phyloP scores from a whole-genome alignment of 2,329 filamentous ascomycete genomes.

The Fusarium stilboides region DNA sequence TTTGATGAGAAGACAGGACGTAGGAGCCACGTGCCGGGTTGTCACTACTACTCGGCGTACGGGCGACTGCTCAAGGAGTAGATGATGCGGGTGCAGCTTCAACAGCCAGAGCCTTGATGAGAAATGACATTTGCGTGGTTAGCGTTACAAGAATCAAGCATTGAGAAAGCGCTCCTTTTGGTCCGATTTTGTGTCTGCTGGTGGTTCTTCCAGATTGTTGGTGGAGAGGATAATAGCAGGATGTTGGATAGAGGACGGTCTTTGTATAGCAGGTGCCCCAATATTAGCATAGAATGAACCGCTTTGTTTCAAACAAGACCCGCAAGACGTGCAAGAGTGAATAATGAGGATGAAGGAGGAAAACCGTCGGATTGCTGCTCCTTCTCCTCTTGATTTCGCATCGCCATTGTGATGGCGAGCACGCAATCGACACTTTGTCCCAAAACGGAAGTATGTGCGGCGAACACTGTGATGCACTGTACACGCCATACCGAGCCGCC shows the following conservation, averaged over 20 bases:
- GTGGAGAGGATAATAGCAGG: conserved; percentile 12
- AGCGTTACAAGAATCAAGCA: conserved; percentile 32
- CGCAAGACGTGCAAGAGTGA: conserved; percentile 38
- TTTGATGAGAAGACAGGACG: conserved; percentile 85
- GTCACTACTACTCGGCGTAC: conserved; percentile 79
- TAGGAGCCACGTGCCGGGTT: conserved; percentile 78
- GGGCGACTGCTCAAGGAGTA: conserved; percentile 64
- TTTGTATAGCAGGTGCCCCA: conserved; percentile 26
- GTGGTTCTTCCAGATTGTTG: conserved; percentile 16
- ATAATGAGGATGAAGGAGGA: conserved; percentile 39
- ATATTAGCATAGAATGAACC: conserved; percentile 41
- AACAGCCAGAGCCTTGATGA: conserved; percentile 33
- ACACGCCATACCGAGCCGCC: conserved; percentile 31
- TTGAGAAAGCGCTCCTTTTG: conserved; percentile 19
- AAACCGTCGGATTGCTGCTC: conserved; percentile 19
- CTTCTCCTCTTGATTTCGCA: conserved; percentile 23
- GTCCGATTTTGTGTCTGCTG: conserved; percentile 15
- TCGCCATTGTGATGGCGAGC: conserved; percentile 31
- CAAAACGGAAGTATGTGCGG: conserved; percentile 18
- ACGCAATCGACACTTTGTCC: conserved; percentile 41
- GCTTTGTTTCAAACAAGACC: conserved; percentile 33
- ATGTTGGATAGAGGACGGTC: not conserved
- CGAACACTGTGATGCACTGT: conserved; percentile 24
- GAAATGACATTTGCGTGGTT: conserved; percentile 41
- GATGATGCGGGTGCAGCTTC: conserved; percentile 10